Conservation (phyloP, 1,284 basidiomycete genomes). For the Neonothopanus nambi region DNA sequence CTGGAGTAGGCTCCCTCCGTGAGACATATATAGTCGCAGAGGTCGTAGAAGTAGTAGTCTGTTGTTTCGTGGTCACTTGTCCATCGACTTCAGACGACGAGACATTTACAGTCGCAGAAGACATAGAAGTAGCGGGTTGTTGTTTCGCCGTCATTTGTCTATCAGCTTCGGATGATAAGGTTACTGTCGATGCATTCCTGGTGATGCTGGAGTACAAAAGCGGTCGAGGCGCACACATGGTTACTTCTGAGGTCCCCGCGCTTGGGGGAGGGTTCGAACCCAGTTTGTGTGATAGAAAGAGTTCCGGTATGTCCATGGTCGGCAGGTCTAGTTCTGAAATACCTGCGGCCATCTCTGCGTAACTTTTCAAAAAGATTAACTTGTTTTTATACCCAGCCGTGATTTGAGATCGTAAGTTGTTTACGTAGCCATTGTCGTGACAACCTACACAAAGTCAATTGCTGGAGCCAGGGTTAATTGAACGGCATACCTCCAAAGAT, state of each 20-base stretch:
- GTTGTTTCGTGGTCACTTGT: not conserved
- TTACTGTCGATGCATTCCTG: slow-evolving; percentile 1
- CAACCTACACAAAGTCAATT: slow-evolving; percentile 43
- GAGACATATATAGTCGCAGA: slow-evolving; percentile 16
- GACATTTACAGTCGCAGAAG: slow-evolving; percentile 5
- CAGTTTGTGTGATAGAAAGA: slow-evolving; percentile 61
- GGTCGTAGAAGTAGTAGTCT: not conserved
- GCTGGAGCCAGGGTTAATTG: not conserved
- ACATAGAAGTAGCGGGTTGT: too few species aligned
- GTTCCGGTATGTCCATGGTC: slow-evolving; percentile 52
- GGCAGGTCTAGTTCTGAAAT: slow-evolving; percentile 58
- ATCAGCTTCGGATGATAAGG: not conserved
- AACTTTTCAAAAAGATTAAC: slow-evolving; percentile 65
- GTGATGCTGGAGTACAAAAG: slow-evolving; percentile 4
- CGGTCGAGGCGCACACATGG: slow-evolving; percentile 11
- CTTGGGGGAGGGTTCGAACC: slow-evolving; percentile 16
- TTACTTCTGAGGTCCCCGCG: too few species aligned
- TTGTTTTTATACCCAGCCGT: slow-evolving; percentile 66
- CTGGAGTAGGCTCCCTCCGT: slow-evolving; percentile 33
- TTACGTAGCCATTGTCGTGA: slow-evolving; percentile 74
- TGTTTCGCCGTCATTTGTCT: not conserved
- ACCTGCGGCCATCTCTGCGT: slow-evolving; percentile 58
- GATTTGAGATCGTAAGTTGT: slow-evolving; percentile 60
- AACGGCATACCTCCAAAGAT: slow-evolving; percentile 55
- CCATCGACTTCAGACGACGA: not conserved